Percentiles rank a stretch among this genome's conserved stretches.
Evolutionary conservation across 2,329 filamentous ascomycete genomes (phyloP).

Genomic region (Aspergillus tanneri): DNA sequence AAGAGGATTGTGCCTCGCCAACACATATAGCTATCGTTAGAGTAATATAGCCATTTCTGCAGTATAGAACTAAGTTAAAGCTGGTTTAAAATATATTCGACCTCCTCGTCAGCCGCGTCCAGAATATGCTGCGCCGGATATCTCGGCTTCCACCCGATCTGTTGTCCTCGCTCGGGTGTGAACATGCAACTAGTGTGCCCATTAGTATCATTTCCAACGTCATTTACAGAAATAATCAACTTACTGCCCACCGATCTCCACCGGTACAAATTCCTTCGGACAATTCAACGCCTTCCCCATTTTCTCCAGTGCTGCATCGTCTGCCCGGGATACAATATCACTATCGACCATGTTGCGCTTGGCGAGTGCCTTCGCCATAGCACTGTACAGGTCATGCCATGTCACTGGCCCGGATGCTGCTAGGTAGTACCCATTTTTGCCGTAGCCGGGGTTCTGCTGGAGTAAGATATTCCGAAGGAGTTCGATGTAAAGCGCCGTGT

Average conservation of each 20-base stretch:
- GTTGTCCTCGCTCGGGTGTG: conserved; percentile 41
- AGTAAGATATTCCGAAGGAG: conserved; percentile 48
- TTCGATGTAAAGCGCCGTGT: conserved; percentile 46
- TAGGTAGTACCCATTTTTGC: conserved; percentile 52
- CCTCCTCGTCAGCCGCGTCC: conserved; percentile 48
- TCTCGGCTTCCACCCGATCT: conserved; percentile 50
- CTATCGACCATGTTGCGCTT: conserved; percentile 44
- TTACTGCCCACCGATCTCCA: conserved; percentile 48
- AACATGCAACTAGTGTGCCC: conserved; percentile 42
- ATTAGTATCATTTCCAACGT: neutral
- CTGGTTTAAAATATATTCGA: conserved; percentile 45
- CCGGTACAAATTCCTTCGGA: conserved; percentile 37
- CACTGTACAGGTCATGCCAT: conserved; percentile 53
- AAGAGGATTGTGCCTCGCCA: no score
- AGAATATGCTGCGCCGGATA: conserved; percentile 49
- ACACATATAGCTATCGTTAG: no score
- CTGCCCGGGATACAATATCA: conserved; percentile 36
- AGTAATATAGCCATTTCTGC: no score
- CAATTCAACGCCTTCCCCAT: conserved; percentile 46
- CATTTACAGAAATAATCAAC: conserved; percentile 18
- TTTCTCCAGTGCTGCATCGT: conserved; percentile 35
- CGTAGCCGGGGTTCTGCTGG: conserved; percentile 38
- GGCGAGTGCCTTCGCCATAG: conserved; percentile 45
- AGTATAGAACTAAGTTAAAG: no score
- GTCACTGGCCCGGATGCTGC: conserved; percentile 50